A percentile compares a stretch with the other conserved stretches of the same genome.
These are phyloP conservation scores for Retiboletus fuscus DNA, from an alignment of 1,284 basidiomycete species.

Conservation along the genomic window DNA sequence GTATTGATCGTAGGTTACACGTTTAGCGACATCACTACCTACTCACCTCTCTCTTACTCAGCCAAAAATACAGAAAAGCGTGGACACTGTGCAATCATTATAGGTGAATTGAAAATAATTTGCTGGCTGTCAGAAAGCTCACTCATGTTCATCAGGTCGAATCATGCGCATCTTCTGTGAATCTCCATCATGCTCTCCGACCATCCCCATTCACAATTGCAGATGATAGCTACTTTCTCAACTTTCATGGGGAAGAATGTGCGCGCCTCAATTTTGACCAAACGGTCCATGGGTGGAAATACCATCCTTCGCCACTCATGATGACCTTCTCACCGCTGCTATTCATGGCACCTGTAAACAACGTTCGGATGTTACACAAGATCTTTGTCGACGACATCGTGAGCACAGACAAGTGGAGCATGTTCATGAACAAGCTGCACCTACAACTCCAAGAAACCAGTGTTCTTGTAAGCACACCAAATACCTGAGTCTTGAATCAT, in stretches of 20 bases:
- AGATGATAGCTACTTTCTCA: slow-evolving; percentile 57
- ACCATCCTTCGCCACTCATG: slow-evolving; percentile 50
- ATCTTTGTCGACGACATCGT: slow-evolving; percentile 54
- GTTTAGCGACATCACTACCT: neutral
- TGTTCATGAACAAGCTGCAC: slow-evolving; percentile 48
- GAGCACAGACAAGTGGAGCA: slow-evolving; percentile 47
- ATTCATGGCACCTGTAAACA: slow-evolving; percentile 59
- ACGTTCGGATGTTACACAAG: slow-evolving; percentile 54
- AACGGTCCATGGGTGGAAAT: slow-evolving; percentile 52
- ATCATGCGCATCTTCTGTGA: slow-evolving; percentile 62
- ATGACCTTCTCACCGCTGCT: slow-evolving; percentile 50
- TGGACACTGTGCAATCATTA: slow-evolving; percentile 46
- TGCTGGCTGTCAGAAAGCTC: neutral
- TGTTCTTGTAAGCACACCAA: slow-evolving; percentile 46
- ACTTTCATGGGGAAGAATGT: slow-evolving; percentile 64
- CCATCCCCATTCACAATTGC: slow-evolving; percentile 6
- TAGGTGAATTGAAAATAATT: slow-evolving; percentile 50
- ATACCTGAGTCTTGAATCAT: neutral
- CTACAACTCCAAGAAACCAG: slow-evolving; percentile 51
- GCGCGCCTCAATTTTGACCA: slow-evolving; percentile 62
- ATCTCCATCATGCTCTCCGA: slow-evolving; percentile 20
- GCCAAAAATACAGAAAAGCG: slow-evolving; percentile 20
- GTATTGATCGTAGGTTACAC: slow-evolving; percentile 41
- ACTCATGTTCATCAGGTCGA: slow-evolving; percentile 49
- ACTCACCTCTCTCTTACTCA: slow-evolving; percentile 19